A percentile compares a stretch with the other conserved stretches of the same genome.
These are phyloP conservation scores for Aquilaria malaccensis DNA, from an alignment of 345 rosid genomes.

Conservation along the genomic window DNA sequence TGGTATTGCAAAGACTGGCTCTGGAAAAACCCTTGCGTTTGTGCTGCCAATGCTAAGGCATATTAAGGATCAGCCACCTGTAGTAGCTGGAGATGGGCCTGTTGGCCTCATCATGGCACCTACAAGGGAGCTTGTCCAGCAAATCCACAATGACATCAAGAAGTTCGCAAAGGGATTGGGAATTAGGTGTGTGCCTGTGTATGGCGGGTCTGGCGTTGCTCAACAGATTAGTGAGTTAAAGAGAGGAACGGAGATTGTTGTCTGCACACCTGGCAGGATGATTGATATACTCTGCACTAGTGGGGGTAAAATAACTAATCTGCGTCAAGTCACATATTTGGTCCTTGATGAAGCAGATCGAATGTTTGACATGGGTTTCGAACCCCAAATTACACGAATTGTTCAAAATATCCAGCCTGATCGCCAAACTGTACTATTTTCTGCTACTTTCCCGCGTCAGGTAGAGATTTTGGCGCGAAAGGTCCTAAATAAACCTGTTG, in stretches of 20 bases:
- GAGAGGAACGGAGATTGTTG: constrained; percentile 94
- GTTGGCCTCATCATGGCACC: constrained; percentile 98
- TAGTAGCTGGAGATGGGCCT: constrained; percentile 93
- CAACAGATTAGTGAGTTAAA: constrained; percentile 94
- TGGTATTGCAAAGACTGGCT: constrained; percentile 93
- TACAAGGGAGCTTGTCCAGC: constrained; percentile 96
- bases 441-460: constrained; percentile 96
- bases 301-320: constrained; percentile 84
- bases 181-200: constrained; percentile 80
- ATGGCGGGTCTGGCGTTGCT: constrained; percentile 98
- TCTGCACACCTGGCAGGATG: constrained; percentile 97
- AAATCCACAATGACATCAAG: constrained; percentile 87
- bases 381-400: constrained; percentile 88
- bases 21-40: constrained; percentile 95
- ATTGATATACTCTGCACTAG: constrained; percentile 95
- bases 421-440: constrained; percentile 89
- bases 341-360: constrained; percentile 52
- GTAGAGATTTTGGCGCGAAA: constrained; percentile 91
- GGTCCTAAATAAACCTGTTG: constrained; percentile 78
- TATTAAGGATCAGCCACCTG: constrained; percentile 96
- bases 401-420: constrained; percentile 91
- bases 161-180: constrained; percentile 75
- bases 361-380: constrained; percentile 84
- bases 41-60: constrained; percentile 98
- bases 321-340: constrained; percentile 75